Evolutionary conservation across 768 basidiomycete genomes (phyloP).

Genomic region (Tephrocybe rancida): DNA sequence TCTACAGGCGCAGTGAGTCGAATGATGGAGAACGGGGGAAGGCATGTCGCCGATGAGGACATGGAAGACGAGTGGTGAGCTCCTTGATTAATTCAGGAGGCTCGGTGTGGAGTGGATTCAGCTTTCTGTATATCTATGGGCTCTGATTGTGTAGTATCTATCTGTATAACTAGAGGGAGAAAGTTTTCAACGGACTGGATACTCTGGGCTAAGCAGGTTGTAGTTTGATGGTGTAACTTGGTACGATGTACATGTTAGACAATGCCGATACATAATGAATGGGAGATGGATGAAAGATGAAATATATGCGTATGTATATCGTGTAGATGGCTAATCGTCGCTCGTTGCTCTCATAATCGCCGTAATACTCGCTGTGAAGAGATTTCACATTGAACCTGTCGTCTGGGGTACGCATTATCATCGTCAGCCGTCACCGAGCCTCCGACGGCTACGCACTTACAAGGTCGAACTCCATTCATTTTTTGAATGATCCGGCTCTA

Average conservation of each 20-base stretch:
- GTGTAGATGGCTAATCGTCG: too few species aligned
- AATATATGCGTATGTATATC: too few species aligned
- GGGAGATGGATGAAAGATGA: too few species aligned
- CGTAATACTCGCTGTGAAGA: too few species aligned
- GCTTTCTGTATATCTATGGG: neutral
- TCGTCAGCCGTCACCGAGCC: neutral
- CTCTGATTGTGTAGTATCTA: neutral
- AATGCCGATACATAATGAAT: too few species aligned
- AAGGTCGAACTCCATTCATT: neutral
- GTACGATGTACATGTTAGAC: too few species aligned
- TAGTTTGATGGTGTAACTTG: too few species aligned
- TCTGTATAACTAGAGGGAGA: neutral
- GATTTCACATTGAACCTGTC: too few species aligned
- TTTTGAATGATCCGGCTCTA: neutral
- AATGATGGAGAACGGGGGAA: constrained; percentile 27
- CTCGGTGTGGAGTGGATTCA: neutral
- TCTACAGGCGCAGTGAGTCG: constrained; percentile 11
- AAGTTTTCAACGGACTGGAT: neutral
- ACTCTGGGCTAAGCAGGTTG: too few species aligned
- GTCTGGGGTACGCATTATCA: too few species aligned
- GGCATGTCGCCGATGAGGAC: constrained; percentile 15
- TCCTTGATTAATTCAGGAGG: constrained; percentile 10
- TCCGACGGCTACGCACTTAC: constrained; percentile 8
- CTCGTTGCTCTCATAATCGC: too few species aligned
- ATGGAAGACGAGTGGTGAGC: constrained; percentile 29